Conservation (phyloP, 768 basidiomycete genomes). For the Russula vinacea region DNA sequence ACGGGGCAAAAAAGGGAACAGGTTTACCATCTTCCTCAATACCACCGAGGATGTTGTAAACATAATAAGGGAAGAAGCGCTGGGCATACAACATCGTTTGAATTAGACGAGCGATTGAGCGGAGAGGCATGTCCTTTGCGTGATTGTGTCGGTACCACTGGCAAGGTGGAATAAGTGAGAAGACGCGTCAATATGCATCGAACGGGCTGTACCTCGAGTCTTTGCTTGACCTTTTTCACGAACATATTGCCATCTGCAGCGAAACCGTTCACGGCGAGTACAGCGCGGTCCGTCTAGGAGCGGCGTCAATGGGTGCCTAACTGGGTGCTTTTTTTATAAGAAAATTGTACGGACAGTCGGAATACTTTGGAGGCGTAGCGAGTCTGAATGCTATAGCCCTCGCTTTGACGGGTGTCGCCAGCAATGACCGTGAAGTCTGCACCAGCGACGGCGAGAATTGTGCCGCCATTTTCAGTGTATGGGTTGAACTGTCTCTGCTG, state of each 20-base stretch:
- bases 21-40: constrained; percentile 91
- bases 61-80: constrained; percentile 98
- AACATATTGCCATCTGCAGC: constrained; percentile 97
- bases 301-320: constrained; percentile 12
- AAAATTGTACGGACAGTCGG: constrained; percentile 61
- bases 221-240: constrained; percentile 92
- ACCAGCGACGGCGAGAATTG: constrained; percentile 94
- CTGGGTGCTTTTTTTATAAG: not conserved
- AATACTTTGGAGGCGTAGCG: constrained; percentile 96
- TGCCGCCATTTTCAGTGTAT: constrained; percentile 91
- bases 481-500: constrained; percentile 76
- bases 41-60: constrained; percentile 93
- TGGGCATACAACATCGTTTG: constrained; percentile 97
- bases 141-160: constrained; percentile 99
- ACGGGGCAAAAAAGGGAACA: constrained; percentile 17
- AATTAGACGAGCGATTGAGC: constrained; percentile 94
- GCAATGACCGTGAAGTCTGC: constrained; percentile 92
- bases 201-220: constrained; percentile 72
- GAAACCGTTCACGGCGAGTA: constrained; percentile 94
- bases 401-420: constrained; percentile 93
- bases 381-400: constrained; percentile 98
- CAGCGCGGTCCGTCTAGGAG: constrained; percentile 82
- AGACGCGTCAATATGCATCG: not conserved
- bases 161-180: not conserved
- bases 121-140: constrained; percentile 94